Percentiles rank a stretch among this genome's conserved stretches.
Evolutionary conservation across 257 asterid species (phyloP).

Genomic region (Leonotis leonurus): DNA sequence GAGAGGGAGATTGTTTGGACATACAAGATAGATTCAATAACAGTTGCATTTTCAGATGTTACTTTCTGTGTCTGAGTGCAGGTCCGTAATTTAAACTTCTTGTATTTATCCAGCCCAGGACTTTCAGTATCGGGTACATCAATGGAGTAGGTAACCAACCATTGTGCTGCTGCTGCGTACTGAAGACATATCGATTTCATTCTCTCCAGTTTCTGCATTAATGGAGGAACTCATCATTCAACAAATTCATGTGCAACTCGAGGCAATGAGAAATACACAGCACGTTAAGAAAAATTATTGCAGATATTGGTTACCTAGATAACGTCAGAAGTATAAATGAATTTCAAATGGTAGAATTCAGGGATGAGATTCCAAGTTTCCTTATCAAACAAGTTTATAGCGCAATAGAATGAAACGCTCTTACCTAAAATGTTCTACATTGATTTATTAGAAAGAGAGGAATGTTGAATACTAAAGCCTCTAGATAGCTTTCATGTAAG

Average conservation of each 20-base stretch:
- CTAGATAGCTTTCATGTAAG: not conserved
- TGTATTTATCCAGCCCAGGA: constrained; percentile 41
- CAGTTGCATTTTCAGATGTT: constrained; percentile 53
- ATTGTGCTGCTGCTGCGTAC: constrained; percentile 83
- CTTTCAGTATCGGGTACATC: constrained; percentile 39
- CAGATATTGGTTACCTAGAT: not conserved
- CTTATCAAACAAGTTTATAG: not conserved
- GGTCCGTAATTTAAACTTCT: constrained; percentile 56
- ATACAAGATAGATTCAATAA: constrained; percentile 68
- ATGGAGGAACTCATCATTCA: constrained; percentile 11
- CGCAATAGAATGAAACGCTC: not conserved
- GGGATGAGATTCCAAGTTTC: not conserved
- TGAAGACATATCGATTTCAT: constrained; percentile 85
- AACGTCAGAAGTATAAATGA: not conserved
- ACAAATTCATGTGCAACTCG: not conserved
- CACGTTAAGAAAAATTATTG: not conserved
- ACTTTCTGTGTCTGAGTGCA: constrained; percentile 45
- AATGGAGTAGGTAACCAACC: constrained; percentile 59
- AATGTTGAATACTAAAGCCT: not conserved
- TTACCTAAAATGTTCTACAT: not conserved
- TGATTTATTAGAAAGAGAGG: too few relatives aligned
- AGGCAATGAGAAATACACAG: not conserved
- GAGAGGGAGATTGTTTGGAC: constrained; percentile 23
- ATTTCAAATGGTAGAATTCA: not conserved
- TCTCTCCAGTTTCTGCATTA: constrained; percentile 92